Evolutionary conservation across 164 flowering plant species (phyloP).

Genomic region (Houttuynia cordata): DNA sequence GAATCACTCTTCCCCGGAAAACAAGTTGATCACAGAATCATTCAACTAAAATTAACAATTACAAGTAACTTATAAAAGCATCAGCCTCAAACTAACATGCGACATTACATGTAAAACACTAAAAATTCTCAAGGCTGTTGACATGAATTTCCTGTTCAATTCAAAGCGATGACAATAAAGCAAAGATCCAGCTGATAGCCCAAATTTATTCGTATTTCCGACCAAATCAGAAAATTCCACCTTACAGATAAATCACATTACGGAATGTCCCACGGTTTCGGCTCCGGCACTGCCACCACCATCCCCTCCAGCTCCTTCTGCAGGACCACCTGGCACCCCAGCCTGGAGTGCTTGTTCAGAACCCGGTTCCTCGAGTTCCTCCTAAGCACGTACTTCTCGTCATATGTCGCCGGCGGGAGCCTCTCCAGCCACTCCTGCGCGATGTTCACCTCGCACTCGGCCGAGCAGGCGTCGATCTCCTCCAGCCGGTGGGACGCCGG

Average conservation of each 20-base stretch:
- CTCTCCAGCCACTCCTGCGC: slow-evolving; percentile 88
- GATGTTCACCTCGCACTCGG: slow-evolving; percentile 93
- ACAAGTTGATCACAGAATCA: too few relatives aligned
- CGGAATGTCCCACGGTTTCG: slow-evolving; percentile 89
- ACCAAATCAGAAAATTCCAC: neutral
- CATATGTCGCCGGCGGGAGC: slow-evolving; percentile 68
- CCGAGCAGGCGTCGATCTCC: slow-evolving; percentile 94
- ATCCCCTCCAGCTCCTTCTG: slow-evolving; percentile 69
- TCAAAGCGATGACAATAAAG: too few relatives aligned
- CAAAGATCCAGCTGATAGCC: too few relatives aligned
- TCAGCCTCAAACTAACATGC: too few relatives aligned
- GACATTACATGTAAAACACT: too few relatives aligned
- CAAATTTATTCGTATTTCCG: too few relatives aligned
- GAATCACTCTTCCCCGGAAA: too few relatives aligned
- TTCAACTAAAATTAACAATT: too few relatives aligned
- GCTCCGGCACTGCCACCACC: slow-evolving; percentile 97
- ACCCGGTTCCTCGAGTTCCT: slow-evolving; percentile 46
- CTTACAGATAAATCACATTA: slow-evolving; percentile 12
- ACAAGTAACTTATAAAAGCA: too few relatives aligned
- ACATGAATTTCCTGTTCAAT: too few relatives aligned
- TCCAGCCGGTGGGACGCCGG: slow-evolving; percentile 89
- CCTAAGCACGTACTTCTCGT: slow-evolving; percentile 68
- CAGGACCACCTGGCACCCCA: slow-evolving; percentile 88
- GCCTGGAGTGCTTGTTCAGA: slow-evolving; percentile 76
- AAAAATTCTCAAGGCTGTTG: too few relatives aligned